These are phyloP conservation scores for Chlorella variabilis DNA, from an alignment of 163 green algal species.

Conservation along the genomic window DNA sequence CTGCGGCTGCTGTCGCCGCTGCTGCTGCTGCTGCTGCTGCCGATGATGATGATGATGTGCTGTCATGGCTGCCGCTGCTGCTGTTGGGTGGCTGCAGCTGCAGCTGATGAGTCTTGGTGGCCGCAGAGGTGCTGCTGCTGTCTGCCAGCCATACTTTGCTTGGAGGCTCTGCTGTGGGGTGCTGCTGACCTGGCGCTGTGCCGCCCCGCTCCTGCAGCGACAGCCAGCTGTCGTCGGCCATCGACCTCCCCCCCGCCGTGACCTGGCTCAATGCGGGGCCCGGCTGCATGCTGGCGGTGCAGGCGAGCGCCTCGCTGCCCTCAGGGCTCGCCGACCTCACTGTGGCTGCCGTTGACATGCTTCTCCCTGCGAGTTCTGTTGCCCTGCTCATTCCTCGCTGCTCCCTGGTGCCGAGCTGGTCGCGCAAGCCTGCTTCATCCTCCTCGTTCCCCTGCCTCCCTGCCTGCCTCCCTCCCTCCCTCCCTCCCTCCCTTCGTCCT, in stretches of 20 bases:
- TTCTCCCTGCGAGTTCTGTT: background rate
- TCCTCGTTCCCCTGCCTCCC: background rate
- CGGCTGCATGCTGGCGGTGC: constrained; percentile 66
- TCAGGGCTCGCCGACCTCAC: no score
- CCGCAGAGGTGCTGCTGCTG: no score
- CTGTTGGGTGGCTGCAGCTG: no score
- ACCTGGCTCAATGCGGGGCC: constrained; percentile 68
- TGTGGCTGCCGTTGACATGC: no score
- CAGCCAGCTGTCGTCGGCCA: background rate
- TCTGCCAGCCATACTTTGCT: no score
- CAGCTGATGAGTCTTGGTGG: no score
- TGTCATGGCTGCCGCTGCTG: background rate
- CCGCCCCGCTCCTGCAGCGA: constrained; percentile 4
- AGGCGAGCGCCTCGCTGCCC: constrained; percentile 43
- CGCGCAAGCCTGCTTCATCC: background rate
- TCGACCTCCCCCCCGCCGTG: background rate
- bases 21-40: no score
- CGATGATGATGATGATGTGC: background rate
- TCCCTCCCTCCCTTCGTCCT: background rate
- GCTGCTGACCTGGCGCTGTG: background rate
- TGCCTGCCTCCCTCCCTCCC: background rate
- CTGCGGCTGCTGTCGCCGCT: background rate
- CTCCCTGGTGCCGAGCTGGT: background rate
- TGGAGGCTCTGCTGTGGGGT: background rate
- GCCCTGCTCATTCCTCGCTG: no score